Percentiles rank a stretch among this genome's conserved stretches.
Evolutionary conservation across 495 filamentous ascomycete genomes (phyloP).

Genomic region (Immersiella caudata): DNA sequence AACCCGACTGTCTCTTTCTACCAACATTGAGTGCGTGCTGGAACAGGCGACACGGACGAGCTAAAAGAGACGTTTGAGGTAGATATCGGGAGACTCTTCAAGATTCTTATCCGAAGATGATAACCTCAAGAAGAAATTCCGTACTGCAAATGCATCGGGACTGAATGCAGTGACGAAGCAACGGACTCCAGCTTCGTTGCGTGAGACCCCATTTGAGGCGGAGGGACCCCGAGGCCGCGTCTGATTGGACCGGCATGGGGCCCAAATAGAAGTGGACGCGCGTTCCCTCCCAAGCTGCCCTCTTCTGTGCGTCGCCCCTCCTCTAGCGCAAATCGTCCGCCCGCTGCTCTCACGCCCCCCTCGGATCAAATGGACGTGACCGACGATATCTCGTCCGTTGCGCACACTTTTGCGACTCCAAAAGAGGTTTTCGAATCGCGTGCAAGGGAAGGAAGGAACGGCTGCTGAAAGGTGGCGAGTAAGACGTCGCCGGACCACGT

Average conservation of each 20-base stretch:
- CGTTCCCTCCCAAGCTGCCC: conserved; percentile 31
- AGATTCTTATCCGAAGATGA: not conserved
- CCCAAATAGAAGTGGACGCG: conserved; percentile 33
- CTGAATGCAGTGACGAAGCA: not conserved
- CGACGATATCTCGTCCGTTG: conserved; percentile 2
- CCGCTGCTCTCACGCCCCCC: conserved; percentile 23
- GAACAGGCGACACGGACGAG: not conserved
- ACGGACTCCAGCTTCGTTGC: conserved; percentile 14
- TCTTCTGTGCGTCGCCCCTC: conserved; percentile 30
- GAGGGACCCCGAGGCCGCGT: conserved; percentile 24
- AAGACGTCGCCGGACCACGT: not conserved
- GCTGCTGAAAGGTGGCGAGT: not conserved
- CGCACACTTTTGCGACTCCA: conserved; percentile 8
- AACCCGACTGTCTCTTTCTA: not conserved
- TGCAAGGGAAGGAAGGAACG: not conserved
- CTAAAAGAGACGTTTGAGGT: not conserved
- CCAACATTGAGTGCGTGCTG: not conserved
- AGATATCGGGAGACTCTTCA: not conserved
- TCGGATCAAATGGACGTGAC: not conserved
- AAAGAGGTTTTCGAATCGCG: not conserved
- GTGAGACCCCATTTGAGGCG: conserved; percentile 34
- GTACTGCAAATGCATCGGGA: not conserved
- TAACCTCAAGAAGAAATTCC: not conserved
- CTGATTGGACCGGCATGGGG: conserved; percentile 27
- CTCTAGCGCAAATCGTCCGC: conserved; percentile 20